Conservation (phyloP, 495 filamentous ascomycete species). For the Aspergillus funiculosus region DNA sequence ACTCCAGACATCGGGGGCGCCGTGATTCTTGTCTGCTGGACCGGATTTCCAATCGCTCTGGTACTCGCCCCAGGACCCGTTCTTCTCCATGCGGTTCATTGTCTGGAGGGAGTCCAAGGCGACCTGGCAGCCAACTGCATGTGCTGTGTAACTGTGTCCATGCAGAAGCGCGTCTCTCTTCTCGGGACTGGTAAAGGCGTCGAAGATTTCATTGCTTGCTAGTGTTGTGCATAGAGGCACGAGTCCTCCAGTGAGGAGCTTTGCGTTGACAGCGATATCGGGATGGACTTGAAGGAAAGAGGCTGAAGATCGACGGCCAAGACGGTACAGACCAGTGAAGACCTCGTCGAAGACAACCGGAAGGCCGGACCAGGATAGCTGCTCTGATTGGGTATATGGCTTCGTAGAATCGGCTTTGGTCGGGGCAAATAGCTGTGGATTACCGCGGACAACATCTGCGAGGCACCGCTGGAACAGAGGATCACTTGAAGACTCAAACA, state of each 20-base stretch:
- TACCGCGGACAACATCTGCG: constrained; percentile 54
- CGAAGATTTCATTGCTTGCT: constrained; percentile 64
- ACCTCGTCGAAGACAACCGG: constrained; percentile 76
- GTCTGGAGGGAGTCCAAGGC: constrained; percentile 52
- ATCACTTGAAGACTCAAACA: constrained; percentile 42
- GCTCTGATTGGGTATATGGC: background rate
- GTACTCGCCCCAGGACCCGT: constrained; percentile 46
- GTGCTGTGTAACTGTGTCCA: constrained; percentile 77
- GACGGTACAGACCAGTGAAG: constrained; percentile 74
- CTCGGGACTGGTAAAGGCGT: constrained; percentile 58
- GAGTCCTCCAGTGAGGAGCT: constrained; percentile 70
- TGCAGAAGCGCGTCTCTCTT: constrained; percentile 71
- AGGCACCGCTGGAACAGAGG: constrained; percentile 70
- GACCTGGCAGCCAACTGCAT: constrained; percentile 69
- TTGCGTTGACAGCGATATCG: constrained; percentile 71
- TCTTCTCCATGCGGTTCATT: constrained; percentile 50
- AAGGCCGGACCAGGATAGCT: constrained; percentile 58
- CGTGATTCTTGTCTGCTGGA: background rate
- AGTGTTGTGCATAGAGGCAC: constrained; percentile 67
- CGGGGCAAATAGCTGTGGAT: constrained; percentile 43
- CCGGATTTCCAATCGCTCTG: constrained; percentile 37
- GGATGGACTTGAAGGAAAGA: constrained; percentile 60
- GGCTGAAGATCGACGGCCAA: constrained; percentile 58
- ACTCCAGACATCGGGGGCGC: constrained; percentile 52
- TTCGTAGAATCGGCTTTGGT: constrained; percentile 9